A percentile compares a stretch with the other conserved stretches of the same genome.
These are phyloP conservation scores for Cladosporium oxysporum DNA, from an alignment of 2,329 filamentous ascomycete species.

Conservation along the genomic window DNA sequence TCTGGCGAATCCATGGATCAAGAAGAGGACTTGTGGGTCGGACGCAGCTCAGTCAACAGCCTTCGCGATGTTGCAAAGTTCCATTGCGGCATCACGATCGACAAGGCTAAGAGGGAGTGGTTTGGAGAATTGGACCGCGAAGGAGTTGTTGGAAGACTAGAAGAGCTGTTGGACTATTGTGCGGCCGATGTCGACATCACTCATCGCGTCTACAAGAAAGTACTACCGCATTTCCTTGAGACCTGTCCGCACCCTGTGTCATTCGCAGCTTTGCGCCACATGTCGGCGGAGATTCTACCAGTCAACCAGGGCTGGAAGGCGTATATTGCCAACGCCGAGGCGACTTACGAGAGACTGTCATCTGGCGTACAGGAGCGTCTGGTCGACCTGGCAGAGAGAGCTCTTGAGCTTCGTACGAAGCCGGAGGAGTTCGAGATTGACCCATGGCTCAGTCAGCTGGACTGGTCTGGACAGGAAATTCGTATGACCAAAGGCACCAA, in stretches of 20 bases:
- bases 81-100: conserved; percentile 86
- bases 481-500: conserved; percentile 90
- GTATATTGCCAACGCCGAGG: conserved; percentile 82
- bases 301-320: conserved; percentile 84
- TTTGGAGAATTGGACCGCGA: conserved; percentile 79
- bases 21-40: conserved; percentile 94
- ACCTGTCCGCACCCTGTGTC: conserved; percentile 96
- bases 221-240: conserved; percentile 85
- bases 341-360: conserved; percentile 75
- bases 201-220: conserved; percentile 88
- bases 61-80: conserved; percentile 94
- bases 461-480: conserved; percentile 93
- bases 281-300: conserved; percentile 91
- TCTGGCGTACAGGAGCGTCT: conserved; percentile 77
- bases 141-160: conserved; percentile 69
- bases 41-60: conserved; percentile 91
- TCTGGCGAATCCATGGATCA: conserved; percentile 65
- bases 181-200: conserved; percentile 92
- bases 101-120: conserved; percentile 82
- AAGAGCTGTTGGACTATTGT: conserved; percentile 88
- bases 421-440: conserved; percentile 72
- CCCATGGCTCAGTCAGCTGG: conserved; percentile 88
- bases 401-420: conserved; percentile 71
- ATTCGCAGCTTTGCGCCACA: conserved; percentile 87
- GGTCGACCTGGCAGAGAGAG: conserved; percentile 71